Percentiles rank a stretch among this genome's conserved stretches.
These are phyloP conservation scores for Backusella morwellensis DNA, from an alignment of 192 early-diverging fungal genomes.

Conservation along the genomic window DNA sequence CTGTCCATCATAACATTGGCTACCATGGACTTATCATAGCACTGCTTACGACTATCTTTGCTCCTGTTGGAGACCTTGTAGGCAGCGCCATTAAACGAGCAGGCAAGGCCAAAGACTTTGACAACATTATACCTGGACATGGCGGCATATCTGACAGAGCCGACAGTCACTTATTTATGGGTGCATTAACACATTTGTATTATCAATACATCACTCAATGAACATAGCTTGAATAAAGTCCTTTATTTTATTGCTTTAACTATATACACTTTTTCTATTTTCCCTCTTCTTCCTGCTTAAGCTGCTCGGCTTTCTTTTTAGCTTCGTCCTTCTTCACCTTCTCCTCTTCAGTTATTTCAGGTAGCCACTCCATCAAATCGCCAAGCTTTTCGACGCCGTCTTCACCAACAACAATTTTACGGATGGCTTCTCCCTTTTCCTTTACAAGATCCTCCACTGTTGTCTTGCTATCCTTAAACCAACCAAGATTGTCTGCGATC, in stretches of 20 bases:
- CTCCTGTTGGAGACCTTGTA: conserved; percentile 97
- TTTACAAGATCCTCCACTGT: conserved; percentile 84
- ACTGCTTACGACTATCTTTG: conserved; percentile 86
- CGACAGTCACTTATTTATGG: conserved; percentile 98
- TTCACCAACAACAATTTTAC: conserved; percentile 43
- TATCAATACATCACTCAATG: conserved; percentile 29
- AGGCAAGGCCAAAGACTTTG: conserved; percentile 96
- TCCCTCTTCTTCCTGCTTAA: background rate
- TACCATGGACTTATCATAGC: conserved; percentile 85
- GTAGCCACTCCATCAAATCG: conserved; percentile 53
- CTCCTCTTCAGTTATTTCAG: conserved; percentile 46
- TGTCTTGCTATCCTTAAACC: conserved; percentile 73
- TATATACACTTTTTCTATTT: background rate
- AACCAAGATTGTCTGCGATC: conserved; percentile 97
- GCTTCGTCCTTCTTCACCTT: conserved; percentile 35
- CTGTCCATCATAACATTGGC: conserved; percentile 41
- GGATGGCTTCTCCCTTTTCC: conserved; percentile 71
- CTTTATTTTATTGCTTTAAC: background rate
- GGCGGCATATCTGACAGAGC: conserved; percentile 96
- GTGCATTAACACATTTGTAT: conserved; percentile 87
- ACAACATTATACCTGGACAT: conserved; percentile 94
- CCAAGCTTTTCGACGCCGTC: conserved; percentile 36
- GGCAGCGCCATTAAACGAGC: conserved; percentile 94
- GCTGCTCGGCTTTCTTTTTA: conserved; percentile 1
- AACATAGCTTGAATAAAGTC: background rate